Conservation (phyloP, 805 yeast species). For the Myxozyma lipomycoides region DNA sequence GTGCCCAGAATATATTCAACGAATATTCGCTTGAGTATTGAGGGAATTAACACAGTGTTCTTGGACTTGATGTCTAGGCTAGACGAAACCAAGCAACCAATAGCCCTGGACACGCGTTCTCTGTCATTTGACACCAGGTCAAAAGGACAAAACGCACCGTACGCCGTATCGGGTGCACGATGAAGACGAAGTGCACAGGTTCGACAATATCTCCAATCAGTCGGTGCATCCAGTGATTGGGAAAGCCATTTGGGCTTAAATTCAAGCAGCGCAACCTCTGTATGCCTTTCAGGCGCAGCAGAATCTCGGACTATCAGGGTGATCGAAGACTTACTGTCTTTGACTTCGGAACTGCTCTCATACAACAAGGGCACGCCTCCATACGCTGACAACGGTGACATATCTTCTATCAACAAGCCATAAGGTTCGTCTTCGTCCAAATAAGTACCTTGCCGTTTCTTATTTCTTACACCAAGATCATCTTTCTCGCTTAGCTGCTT, state of each 20-base stretch:
- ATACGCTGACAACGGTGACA: slow-evolving; percentile 2
- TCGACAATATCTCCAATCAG: slow-evolving; percentile 44
- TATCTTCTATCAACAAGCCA: slow-evolving; percentile 22
- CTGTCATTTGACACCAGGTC: slow-evolving; percentile 40
- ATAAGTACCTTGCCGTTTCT: slow-evolving; percentile 19
- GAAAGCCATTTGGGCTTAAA: slow-evolving; percentile 62
- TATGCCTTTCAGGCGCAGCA: neutral
- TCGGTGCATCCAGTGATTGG: slow-evolving; percentile 44
- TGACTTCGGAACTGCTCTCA: neutral
- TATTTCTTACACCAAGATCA: slow-evolving; percentile 3
- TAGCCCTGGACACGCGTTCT: slow-evolving; percentile 37
- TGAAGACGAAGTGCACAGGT: slow-evolving; percentile 51
- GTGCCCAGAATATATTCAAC: neutral
- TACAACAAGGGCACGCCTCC: slow-evolving; percentile 1
- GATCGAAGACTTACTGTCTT: slow-evolving; percentile 6
- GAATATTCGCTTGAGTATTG: neutral
- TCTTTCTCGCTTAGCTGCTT: slow-evolving; percentile 8
- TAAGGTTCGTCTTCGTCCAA: slow-evolving; percentile 12
- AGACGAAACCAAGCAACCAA: slow-evolving; percentile 5
- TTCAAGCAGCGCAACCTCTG: slow-evolving; percentile 37
- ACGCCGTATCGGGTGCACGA: slow-evolving; percentile 27
- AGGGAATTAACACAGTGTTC: slow-evolving; percentile 15
- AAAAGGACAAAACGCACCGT: slow-evolving; percentile 45
- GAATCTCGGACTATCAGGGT: slow-evolving; percentile 4
- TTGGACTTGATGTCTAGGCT: neutral